Base-by-base conservation (phyloP, 1,284 basidiomycete species). In the Microbotryum intermedium region DNA sequence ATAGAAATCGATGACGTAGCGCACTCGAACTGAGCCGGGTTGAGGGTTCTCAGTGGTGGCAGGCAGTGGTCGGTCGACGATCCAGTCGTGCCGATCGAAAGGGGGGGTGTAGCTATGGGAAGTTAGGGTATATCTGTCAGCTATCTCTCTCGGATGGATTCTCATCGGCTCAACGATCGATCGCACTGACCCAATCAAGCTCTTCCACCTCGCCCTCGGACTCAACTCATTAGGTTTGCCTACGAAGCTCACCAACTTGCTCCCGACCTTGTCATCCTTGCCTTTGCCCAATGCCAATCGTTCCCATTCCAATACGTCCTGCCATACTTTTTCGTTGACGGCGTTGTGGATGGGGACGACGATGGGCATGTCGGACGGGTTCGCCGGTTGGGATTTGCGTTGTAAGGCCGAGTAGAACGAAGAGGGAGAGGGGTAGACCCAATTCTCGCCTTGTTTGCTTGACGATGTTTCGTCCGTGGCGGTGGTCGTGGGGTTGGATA, bases 1-100 rank as follows among this genome's bases (percentile, higher is more conserved):
- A 79, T 99, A 99, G 74, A 97, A 99, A 76, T 99, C 94, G 69
- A 99, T 97, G 59, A 99, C 85, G 77, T 98, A 99, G 64, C 94
- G 85, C 71, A 93, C 80, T 57, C 84, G 84, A 3, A 82, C 83
- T 3, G 92, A 92, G 71, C 90, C 92, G 34, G 55, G 23, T 48
- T 54, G 18, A 23, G 52, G 21, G 39, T 30, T 11, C 13, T 48
- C 21, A 13, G 57, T 25, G 8, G 58, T n/a, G 13, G 57, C 23
- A 16, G 26, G 48, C 34, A 67, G 13, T 10, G 70, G 66, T 30
- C 95, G 84, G 74, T 97, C 91, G 48, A 99, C 84, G 48, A 90
- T 77, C 95, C 94, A 99, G 75, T 98, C 94, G 68, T 99, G 94
- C 58, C 95, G 81, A 75, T 98, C 95, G 74, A 99, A 98, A 0